Percentiles rank a stretch among this genome's conserved stretches.
These are phyloP conservation scores for Claviceps sp. DNA, from an alignment of 2,329 filamentous ascomycete species.

Conservation along the genomic window DNA sequence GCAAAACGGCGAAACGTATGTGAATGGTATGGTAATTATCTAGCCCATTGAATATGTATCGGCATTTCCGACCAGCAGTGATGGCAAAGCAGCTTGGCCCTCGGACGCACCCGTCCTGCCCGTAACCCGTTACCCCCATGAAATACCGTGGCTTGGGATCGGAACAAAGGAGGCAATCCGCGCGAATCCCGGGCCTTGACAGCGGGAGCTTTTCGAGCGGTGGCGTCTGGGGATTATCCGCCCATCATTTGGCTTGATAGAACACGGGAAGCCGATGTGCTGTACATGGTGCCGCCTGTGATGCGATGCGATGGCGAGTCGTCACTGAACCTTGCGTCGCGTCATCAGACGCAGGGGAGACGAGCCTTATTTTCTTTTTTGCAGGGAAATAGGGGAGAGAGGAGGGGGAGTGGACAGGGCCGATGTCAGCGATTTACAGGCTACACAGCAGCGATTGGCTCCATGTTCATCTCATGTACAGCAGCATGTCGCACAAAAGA, in stretches of 20 bases:
- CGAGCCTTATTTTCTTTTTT: background rate
- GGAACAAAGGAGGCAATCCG: background rate
- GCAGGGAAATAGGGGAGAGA: background rate
- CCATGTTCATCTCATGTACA: background rate
- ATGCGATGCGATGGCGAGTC: background rate
- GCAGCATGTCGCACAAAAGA: too few relatives aligned
- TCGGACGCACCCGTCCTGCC: background rate
- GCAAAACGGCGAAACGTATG: too few relatives aligned
- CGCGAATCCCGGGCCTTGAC: conserved; percentile 4
- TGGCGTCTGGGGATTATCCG: background rate
- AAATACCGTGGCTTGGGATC: background rate
- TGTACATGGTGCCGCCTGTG: background rate
- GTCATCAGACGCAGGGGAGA: background rate
- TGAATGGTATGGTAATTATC: too few relatives aligned
- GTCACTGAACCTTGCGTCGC: background rate
- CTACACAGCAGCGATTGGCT: background rate
- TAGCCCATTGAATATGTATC: background rate
- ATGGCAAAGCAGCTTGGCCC: background rate
- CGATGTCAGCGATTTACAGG: background rate
- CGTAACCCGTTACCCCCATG: too few relatives aligned
- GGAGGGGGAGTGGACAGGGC: background rate
- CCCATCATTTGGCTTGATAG: conserved; percentile 3
- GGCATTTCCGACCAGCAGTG: background rate
- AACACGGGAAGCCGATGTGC: conserved; percentile 5
- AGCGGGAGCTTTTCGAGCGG: conserved; percentile 1